A percentile compares a stretch with the other conserved stretches of the same genome.
Conservation (phyloP, 108 stramenopile species). For the Fistulifera pelliculosa region DNA sequence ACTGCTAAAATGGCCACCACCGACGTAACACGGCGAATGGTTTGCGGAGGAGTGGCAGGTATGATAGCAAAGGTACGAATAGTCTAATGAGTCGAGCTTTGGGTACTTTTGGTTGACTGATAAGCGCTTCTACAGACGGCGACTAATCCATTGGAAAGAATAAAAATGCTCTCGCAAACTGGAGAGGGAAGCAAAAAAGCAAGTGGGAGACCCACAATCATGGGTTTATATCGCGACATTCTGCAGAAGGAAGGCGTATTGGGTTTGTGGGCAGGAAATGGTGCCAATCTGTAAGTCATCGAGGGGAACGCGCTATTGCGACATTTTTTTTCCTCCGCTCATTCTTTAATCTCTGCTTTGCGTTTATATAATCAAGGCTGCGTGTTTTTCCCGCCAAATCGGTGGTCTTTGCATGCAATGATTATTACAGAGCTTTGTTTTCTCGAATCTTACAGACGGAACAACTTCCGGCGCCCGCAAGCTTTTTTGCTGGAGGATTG, state of each 20-base stretch:
- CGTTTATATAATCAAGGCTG: slow-evolving; percentile 15
- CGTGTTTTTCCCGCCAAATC: slow-evolving; percentile 84
- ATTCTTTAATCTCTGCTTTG: too few relatives aligned
- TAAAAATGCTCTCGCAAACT: slow-evolving; percentile 86
- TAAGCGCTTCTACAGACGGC: slow-evolving; percentile 31
- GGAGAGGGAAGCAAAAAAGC: slow-evolving; percentile 35
- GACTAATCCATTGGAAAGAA: slow-evolving; percentile 84
- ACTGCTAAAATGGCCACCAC: slow-evolving; percentile 20
- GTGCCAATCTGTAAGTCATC: slow-evolving; percentile 48
- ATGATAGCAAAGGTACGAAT: slow-evolving; percentile 84
- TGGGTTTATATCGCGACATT: slow-evolving; percentile 55
- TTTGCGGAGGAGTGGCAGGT: slow-evolving; percentile 82
- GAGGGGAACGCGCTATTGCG: too few relatives aligned
- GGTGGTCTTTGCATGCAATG: slow-evolving; percentile 74
- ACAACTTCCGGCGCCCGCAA: slow-evolving; percentile 28
- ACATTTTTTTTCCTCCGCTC: too few relatives aligned
- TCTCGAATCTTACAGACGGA: slow-evolving; percentile 18
- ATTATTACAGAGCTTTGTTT: slow-evolving; percentile 45
- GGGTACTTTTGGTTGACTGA: background rate
- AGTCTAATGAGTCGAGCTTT: background rate
- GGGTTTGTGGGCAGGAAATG: slow-evolving; percentile 89
- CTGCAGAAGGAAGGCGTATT: slow-evolving; percentile 68
- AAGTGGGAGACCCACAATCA: slow-evolving; percentile 7
- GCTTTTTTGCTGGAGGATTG: slow-evolving; percentile 77
- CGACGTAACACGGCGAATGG: slow-evolving; percentile 70